Conservation (phyloP, 495 filamentous ascomycete species). For the Hypoxylon intermedium region DNA sequence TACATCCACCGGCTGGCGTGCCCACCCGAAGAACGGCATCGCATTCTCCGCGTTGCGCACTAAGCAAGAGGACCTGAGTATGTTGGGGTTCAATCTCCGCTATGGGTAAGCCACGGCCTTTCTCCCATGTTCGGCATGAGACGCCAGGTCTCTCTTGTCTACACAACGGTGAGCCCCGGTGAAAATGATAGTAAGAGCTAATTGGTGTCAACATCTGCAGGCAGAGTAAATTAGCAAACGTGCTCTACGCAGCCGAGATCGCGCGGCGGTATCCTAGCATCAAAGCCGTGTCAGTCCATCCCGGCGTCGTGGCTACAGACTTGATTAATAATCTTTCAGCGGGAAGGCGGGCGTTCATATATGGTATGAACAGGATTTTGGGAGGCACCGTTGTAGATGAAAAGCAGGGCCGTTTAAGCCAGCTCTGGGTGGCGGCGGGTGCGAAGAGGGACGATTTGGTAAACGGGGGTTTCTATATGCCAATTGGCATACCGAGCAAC, state of each 20-base stretch:
- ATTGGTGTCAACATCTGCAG: slow-evolving; percentile 36
- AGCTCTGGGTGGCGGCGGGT: slow-evolving; percentile 65
- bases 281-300: slow-evolving; percentile 66
- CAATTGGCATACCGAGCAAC: slow-evolving; percentile 54
- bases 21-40: slow-evolving; percentile 48
- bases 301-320: slow-evolving; percentile 66
- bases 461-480: slow-evolving; percentile 64
- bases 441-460: slow-evolving; percentile 34
- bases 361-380: slow-evolving; percentile 25
- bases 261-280: slow-evolving; percentile 61
- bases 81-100: slow-evolving; percentile 17
- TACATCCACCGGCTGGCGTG: slow-evolving; percentile 41
- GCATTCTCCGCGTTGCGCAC: slow-evolving; percentile 48
- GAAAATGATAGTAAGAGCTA: too few species aligned
- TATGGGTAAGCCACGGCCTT: slow-evolving; percentile 26
- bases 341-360: slow-evolving; percentile 40
- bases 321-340: slow-evolving; percentile 51
- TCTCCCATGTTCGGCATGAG: background rate
- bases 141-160: background rate
- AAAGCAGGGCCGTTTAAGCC: slow-evolving; percentile 61
- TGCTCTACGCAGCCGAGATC: slow-evolving; percentile 51
- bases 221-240: slow-evolving; percentile 59
- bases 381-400: slow-evolving; percentile 40
- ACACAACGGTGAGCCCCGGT: background rate
- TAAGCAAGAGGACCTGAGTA: slow-evolving; percentile 38